Conservation (phyloP, 257 asterid genomes). For the Thymus mandschuricus region DNA sequence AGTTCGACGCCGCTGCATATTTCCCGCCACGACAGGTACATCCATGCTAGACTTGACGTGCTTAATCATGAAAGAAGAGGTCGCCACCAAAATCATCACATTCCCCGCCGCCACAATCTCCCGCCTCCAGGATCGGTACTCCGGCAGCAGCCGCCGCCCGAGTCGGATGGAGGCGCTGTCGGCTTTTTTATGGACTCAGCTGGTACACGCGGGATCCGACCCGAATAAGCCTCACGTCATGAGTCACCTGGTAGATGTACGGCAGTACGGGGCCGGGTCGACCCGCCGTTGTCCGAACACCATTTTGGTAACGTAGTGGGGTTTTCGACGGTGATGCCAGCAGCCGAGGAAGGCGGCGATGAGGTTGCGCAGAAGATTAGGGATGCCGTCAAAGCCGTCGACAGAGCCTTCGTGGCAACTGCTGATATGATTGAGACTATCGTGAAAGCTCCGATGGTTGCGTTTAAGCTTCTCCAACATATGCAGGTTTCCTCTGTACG, state of each 20-base stretch:
- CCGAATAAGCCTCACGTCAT: constrained; percentile 33
- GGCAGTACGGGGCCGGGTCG: constrained; percentile 41
- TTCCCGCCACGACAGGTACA: constrained; percentile 45
- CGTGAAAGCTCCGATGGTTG: too few relatives aligned
- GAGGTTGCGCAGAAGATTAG: too few relatives aligned
- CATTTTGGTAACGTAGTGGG: neutral
- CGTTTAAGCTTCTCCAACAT: too few relatives aligned
- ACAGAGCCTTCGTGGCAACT: too few relatives aligned
- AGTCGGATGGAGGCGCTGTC: constrained; percentile 48
- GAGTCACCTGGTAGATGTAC: constrained; percentile 34
- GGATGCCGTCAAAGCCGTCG: too few relatives aligned
- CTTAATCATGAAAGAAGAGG: constrained; percentile 14
- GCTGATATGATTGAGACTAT: too few relatives aligned
- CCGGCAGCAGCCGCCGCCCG: constrained; percentile 24
- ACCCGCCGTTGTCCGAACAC: constrained; percentile 38
- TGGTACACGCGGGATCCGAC: constrained; percentile 17
- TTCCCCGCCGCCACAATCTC: constrained; percentile 36
- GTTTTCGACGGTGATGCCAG: too few relatives aligned
- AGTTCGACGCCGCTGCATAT: constrained; percentile 38
- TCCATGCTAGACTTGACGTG: constrained; percentile 17
- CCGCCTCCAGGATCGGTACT: constrained; percentile 35
- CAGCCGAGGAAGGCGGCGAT: too few relatives aligned
- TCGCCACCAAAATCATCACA: constrained; percentile 16
- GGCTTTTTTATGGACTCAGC: constrained; percentile 50
- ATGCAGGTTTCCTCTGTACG: too few relatives aligned